Evolutionary conservation across 495 filamentous ascomycete genomes (phyloP).

Genomic region (Aspergillus ostianus): DNA sequence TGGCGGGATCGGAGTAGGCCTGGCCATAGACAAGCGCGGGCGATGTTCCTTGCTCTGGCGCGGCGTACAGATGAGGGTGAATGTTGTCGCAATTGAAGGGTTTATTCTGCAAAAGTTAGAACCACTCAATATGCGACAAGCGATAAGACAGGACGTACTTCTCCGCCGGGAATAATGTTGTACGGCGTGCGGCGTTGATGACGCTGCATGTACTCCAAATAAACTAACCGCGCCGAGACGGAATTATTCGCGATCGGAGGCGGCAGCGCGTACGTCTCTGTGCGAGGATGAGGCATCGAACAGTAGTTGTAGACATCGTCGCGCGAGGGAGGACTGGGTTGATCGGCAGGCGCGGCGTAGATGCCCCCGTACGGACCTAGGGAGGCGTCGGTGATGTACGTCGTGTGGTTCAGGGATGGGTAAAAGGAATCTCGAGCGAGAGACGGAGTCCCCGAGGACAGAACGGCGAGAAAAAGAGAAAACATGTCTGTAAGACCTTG

Average conservation of each 20-base stretch:
- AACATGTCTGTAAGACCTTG: constrained; percentile 13
- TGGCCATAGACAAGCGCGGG: constrained; percentile 41
- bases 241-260: constrained; percentile 27
- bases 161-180: constrained; percentile 42
- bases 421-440: constrained; percentile 38
- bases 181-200: constrained; percentile 44
- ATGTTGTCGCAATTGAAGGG: constrained; percentile 41
- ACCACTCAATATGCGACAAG: background rate
- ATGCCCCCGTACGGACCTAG: constrained; percentile 43
- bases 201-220: constrained; percentile 43
- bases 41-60: constrained; percentile 22
- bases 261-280: constrained; percentile 33
- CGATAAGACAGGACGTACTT: constrained; percentile 23
- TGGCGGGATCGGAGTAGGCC: constrained; percentile 38
- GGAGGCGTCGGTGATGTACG: constrained; percentile 39
- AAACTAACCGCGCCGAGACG: constrained; percentile 33
- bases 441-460: constrained; percentile 1
- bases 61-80: constrained; percentile 39
- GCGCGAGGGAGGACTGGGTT: constrained; percentile 23
- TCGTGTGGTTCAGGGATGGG: constrained; percentile 37
- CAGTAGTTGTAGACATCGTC: constrained; percentile 43
- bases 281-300: constrained; percentile 45
- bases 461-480: constrained; percentile 1
- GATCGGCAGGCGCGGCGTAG: constrained; percentile 32
- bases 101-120: constrained; percentile 33